These are phyloP conservation scores for Pseudocercospora vitis DNA, from an alignment of 2,329 filamentous ascomycete species.

Conservation along the genomic window DNA sequence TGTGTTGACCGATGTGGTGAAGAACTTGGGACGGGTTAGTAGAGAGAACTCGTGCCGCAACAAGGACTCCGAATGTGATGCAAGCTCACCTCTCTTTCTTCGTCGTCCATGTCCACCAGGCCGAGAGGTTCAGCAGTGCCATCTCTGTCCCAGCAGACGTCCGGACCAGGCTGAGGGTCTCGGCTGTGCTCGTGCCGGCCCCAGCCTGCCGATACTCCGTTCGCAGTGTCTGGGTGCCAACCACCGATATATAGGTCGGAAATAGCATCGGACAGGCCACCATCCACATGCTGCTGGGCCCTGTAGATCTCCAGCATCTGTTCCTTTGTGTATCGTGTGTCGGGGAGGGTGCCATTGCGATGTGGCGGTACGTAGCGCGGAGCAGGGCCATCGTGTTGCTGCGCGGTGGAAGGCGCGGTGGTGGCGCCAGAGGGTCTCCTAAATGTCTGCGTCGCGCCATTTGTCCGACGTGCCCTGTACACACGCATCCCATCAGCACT, in stretches of 20 bases:
- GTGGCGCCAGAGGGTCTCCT: slow-evolving; percentile 62
- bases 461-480: slow-evolving; percentile 61
- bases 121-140: slow-evolving; percentile 71
- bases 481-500: slow-evolving; percentile 9
- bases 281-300: slow-evolving; percentile 55
- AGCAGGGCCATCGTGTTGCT: slow-evolving; percentile 36
- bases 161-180: slow-evolving; percentile 74
- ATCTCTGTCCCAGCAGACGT: slow-evolving; percentile 82
- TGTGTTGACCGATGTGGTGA: slow-evolving; percentile 86
- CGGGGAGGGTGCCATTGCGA: slow-evolving; percentile 57
- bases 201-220: slow-evolving; percentile 64
- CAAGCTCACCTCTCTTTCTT: slow-evolving; percentile 60
- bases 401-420: slow-evolving; percentile 49
- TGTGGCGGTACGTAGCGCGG: slow-evolving; percentile 62
- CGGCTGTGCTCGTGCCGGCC: slow-evolving; percentile 73
- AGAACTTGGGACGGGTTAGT: slow-evolving; percentile 58
- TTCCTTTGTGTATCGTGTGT: slow-evolving; percentile 72
- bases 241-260: slow-evolving; percentile 68
- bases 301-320: slow-evolving; percentile 75
- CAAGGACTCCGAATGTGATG: not conserved
- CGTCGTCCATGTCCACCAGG: slow-evolving; percentile 68
- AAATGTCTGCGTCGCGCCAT: slow-evolving; percentile 68
- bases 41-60: not conserved
- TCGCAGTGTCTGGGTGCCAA: slow-evolving; percentile 75
- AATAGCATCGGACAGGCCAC: slow-evolving; percentile 64